Conservation (phyloP, 768 basidiomycete species). For the Boletus insuetus region DNA sequence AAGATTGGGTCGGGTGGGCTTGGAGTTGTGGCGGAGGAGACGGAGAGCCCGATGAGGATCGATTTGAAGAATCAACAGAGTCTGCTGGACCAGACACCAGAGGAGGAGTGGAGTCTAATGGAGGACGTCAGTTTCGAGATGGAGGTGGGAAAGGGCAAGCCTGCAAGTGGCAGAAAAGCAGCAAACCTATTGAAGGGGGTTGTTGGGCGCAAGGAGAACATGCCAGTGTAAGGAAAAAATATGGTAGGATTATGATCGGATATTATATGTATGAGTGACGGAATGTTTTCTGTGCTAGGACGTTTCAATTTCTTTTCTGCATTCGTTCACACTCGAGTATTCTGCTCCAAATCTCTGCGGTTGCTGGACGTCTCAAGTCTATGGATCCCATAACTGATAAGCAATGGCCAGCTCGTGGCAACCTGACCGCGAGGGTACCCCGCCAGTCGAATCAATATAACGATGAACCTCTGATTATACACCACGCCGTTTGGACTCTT, state of each 20-base stretch:
- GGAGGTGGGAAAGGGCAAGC: conserved; percentile 26
- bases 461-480: too few species aligned
- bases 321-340: background rate
- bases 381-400: too few species aligned
- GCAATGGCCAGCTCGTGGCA: background rate
- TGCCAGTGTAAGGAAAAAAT: conserved; percentile 11
- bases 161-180: conserved; percentile 29
- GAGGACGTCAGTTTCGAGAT: conserved; percentile 56
- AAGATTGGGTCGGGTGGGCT: conserved; percentile 24
- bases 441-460: conserved; percentile 1
- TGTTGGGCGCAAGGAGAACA: conserved; percentile 29
- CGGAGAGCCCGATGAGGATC: conserved; percentile 53
- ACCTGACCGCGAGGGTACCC: conserved; percentile 17
- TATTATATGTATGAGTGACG: background rate
- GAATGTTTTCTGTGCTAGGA: conserved; percentile 6
- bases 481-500: too few species aligned
- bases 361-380: too few species aligned
- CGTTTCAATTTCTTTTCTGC: background rate
- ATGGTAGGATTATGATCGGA: background rate
- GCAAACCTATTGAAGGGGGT: conserved; percentile 31
- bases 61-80: conserved; percentile 45
- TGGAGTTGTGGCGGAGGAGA: conserved; percentile 31
- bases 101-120: conserved; percentile 48
- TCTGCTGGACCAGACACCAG: conserved; percentile 58
- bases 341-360: too few species aligned